Percentiles rank a stretch among this genome's conserved stretches.
These are phyloP conservation scores for Scedosporium minutisporum DNA, from an alignment of 2,329 filamentous ascomycete genomes.

Conservation along the genomic window DNA sequence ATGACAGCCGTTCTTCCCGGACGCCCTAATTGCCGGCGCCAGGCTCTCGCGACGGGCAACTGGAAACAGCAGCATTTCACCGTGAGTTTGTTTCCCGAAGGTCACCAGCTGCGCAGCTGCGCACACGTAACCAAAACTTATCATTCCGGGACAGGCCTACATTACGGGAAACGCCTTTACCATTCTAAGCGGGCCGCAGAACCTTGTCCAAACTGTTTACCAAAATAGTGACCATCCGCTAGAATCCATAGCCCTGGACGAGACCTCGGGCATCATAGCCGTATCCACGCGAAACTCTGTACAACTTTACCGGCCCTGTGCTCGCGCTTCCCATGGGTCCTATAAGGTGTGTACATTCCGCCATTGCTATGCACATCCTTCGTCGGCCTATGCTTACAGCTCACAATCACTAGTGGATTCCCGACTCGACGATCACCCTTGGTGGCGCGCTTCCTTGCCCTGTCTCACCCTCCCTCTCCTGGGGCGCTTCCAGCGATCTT, in stretches of 20 bases:
- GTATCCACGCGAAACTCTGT: conserved; percentile 57
- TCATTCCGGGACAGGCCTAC: conserved; percentile 54
- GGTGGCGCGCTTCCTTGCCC: conserved; percentile 28
- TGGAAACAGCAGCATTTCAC: conserved; percentile 67
- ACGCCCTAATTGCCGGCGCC: conserved; percentile 66
- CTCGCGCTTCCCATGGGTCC: background rate
- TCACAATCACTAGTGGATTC: conserved; percentile 42
- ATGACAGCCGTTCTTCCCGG: conserved; percentile 77
- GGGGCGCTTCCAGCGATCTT: conserved; percentile 79
- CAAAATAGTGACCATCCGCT: conserved; percentile 63
- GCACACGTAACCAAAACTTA: background rate
- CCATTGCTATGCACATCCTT: background rate
- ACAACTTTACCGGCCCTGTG: conserved; percentile 68
- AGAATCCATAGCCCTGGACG: conserved; percentile 71
- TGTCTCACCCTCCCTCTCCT: conserved; percentile 53
- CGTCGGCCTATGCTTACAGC: background rate
- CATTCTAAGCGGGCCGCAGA: conserved; percentile 64
- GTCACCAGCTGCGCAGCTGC: no score
- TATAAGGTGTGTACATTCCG: background rate
- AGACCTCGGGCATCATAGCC: conserved; percentile 75
- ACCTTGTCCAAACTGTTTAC: conserved; percentile 83
- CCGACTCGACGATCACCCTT: conserved; percentile 47
- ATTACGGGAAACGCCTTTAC: conserved; percentile 82
- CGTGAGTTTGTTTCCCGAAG: conserved; percentile 19
- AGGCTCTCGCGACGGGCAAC: conserved; percentile 63